These are phyloP conservation scores for Biscutella laevigata DNA, from an alignment of 441 rosid species.

Conservation along the genomic window DNA sequence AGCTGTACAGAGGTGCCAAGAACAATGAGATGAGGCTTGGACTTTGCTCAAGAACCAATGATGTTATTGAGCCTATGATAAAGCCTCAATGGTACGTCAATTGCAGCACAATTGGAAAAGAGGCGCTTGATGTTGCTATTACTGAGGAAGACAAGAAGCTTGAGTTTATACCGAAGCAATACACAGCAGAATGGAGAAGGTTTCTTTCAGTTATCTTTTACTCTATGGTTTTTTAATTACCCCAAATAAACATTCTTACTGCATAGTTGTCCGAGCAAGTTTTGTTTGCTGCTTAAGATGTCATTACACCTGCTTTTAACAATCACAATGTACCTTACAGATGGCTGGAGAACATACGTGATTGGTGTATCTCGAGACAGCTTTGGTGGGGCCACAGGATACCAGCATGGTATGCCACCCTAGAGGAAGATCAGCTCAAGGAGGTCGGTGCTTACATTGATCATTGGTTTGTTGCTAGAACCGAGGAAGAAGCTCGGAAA, in stretches of 20 bases:
- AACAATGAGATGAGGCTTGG: conserved; percentile 95
- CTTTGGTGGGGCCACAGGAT: conserved; percentile 98
- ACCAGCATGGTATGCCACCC: conserved; percentile 84
- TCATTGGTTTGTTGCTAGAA: conserved; percentile 82
- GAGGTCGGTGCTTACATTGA: conserved; percentile 71
- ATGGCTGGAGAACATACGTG: conserved; percentile 95
- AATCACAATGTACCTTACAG: conserved; percentile 35
- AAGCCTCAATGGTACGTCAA: conserved; percentile 91
- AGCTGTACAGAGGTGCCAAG: conserved; percentile 61
- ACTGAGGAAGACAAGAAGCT: conserved; percentile 53
- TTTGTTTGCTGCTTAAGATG: neutral
- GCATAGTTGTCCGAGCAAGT: neutral
- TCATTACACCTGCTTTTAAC: conserved; percentile 3
- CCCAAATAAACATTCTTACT: neutral
- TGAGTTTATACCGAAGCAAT: conserved; percentile 80
- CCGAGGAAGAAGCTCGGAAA: conserved; percentile 52
- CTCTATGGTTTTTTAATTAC: neutral
- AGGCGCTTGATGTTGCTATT: conserved; percentile 70
- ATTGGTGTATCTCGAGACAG: conserved; percentile 96
- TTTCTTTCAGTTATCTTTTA: conserved; percentile 11
- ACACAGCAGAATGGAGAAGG: conserved; percentile 48
- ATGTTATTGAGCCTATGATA: conserved; percentile 81
- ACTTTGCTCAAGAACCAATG: conserved; percentile 69
- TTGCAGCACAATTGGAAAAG: conserved; percentile 60
- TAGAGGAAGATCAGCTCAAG: conserved; percentile 67